Percentiles rank a stretch among this genome's conserved stretches.
Conservation (phyloP, 371 early-diverging fungal species). For the Mortierella sp. region DNA sequence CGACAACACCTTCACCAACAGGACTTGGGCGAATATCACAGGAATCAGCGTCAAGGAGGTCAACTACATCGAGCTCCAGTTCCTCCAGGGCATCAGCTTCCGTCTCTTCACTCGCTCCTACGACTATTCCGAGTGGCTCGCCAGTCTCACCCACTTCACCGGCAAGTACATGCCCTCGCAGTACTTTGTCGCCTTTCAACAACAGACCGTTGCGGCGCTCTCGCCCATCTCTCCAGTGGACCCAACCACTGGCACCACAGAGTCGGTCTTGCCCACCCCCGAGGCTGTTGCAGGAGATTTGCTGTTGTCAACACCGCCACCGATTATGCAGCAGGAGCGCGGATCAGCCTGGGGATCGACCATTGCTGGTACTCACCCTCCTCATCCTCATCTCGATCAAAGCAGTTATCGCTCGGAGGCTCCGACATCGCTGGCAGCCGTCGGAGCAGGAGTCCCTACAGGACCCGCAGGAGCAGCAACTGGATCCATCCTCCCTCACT, state of each 20-base stretch:
- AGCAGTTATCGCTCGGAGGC: slow-evolving; percentile 11
- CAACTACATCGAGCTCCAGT: slow-evolving; percentile 75
- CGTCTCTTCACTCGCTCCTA: slow-evolving; percentile 58
- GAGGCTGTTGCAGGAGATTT: neutral
- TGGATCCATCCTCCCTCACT: slow-evolving; percentile 40
- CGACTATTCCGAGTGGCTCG: slow-evolving; percentile 60
- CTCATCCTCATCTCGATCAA: neutral
- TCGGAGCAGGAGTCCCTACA: slow-evolving; percentile 9
- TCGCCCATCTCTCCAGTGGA: slow-evolving; percentile 49
- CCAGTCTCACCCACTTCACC: slow-evolving; percentile 46
- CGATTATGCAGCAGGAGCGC: slow-evolving; percentile 1
- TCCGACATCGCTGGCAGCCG: slow-evolving; percentile 17
- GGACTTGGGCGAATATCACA: slow-evolving; percentile 76
- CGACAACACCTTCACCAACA: slow-evolving; percentile 76
- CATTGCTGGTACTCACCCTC: no score
- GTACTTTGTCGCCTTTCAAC: slow-evolving; percentile 34
- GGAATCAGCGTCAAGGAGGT: slow-evolving; percentile 74
- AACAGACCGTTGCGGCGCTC: slow-evolving; percentile 41
- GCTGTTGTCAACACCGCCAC: slow-evolving; percentile 2
- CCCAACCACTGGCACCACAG: neutral
- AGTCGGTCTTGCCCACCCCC: neutral
- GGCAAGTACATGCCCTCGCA: slow-evolving; percentile 49
- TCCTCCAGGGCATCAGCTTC: slow-evolving; percentile 69
- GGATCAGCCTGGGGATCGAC: slow-evolving; percentile 2
- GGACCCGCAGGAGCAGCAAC: slow-evolving; percentile 25